Base-by-base conservation (phyloP, 2,329 filamentous ascomycete species). In the Fusarium praegraminearum region DNA sequence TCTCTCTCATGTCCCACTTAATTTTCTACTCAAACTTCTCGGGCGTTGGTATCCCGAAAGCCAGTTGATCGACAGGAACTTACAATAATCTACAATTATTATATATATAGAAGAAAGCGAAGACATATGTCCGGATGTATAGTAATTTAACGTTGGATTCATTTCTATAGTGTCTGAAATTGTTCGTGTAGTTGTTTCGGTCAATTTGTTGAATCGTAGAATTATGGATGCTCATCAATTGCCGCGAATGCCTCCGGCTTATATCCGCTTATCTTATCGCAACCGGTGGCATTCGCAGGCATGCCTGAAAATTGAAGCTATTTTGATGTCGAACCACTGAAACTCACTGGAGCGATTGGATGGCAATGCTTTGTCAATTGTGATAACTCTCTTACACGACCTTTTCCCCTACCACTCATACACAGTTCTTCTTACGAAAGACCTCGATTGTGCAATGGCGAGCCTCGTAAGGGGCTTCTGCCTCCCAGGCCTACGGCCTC, bases 381-480 rank as follows among this genome's bases (percentile, higher is more conserved):
- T 41, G 24, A 15, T 38, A 52, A 5, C 18, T 18, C 18, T 28
- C 18, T 18, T 26, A 8, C 24, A 22, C 10, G 11, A 9, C 4
- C 12, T 10, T 13, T 28, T 8, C 7, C 22, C 18, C 7, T n/a
- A 13, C 35, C 28, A 5, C 12, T n/a, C 10, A 12, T 15, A 30
- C 13, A 52, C 18, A 10, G 7, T 8, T 6, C 12, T 9, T 24
- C 24, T 13, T 47, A 7, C 15, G 13, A 45, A 28, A 20, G 26
- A 12, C 20, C 13, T 24, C 11, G 26, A 16, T 46, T 20, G 8
- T 24, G 22, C 20, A 45, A 80, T 80, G 78, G 77, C 78, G 20
- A 74, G 73, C 73, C 69, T 80, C 63, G 57, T 73, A 38, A 71
- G 78, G 53, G 75, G 76, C 63, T 68, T 79, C 61, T 63, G 73